phyloP scores from a whole-genome alignment of 148 eudicot genomes.

The Rheum nobile region DNA sequence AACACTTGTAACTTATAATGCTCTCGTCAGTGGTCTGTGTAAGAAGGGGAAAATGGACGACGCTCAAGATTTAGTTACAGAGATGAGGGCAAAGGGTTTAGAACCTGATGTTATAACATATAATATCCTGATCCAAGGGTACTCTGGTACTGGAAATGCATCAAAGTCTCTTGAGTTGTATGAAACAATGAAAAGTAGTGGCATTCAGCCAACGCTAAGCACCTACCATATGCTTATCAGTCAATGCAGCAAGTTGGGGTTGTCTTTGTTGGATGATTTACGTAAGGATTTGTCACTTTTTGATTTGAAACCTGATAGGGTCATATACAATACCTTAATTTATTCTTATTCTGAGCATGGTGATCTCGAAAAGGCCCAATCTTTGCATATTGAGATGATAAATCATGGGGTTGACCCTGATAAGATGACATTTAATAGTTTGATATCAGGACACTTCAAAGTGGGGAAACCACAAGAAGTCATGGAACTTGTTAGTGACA shows the following conservation, averaged over 20 bases:
- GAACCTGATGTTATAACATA: conserved; percentile 59
- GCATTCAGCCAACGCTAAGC: conserved; percentile 50
- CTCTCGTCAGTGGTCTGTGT: conserved; percentile 59
- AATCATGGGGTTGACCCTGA: conserved; percentile 38
- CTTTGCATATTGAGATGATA: conserved; percentile 43
- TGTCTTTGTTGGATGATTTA: conserved; percentile 31
- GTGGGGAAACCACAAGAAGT: conserved; percentile 36
- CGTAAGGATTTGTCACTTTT: conserved; percentile 46
- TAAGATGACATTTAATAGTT: conserved; percentile 63
- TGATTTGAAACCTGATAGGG: conserved; percentile 47
- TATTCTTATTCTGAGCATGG: conserved; percentile 46
- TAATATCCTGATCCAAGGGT: conserved; percentile 57
- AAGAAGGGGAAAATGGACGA: conserved; percentile 51
- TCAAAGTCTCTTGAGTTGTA: conserved; percentile 46
- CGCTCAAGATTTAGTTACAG: conserved; percentile 49
- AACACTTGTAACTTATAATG: conserved; percentile 64
- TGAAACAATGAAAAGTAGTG: conserved; percentile 42
- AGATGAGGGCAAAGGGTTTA: conserved; percentile 40
- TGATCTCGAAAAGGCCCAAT: conserved; percentile 31
- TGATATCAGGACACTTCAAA: conserved; percentile 44
- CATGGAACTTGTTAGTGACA: conserved; percentile 39
- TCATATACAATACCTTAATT: conserved; percentile 54
- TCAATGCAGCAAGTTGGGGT: conserved; percentile 24
- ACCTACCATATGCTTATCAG: conserved; percentile 55
- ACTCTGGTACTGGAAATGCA: conserved; percentile 27